Base-by-base conservation (phyloP, 345 rosid genomes). In the Pistacia vera region DNA sequence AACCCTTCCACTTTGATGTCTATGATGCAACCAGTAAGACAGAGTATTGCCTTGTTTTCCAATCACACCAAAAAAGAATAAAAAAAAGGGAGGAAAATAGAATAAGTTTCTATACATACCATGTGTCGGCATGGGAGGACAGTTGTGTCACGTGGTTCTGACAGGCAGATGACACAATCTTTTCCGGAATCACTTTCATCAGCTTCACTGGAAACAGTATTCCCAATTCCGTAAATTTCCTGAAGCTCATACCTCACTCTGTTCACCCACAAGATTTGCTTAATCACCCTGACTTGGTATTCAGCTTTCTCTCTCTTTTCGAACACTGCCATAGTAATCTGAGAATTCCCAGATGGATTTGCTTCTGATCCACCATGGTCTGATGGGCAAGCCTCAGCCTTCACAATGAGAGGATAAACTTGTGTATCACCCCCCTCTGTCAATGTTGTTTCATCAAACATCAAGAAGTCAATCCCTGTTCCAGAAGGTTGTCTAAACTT, bases 111-210 rank as follows among this genome's bases (percentile, higher is more conserved):
- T 22, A 3, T 9, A 77, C 52, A 41, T 84, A 88, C 90, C 92
- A 88, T 86, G 82, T 88, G 92, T 48, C 92, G 80, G 85, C 92
- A 88, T 4, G 92, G 92, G 33, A 88, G 88, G 44, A 85, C 83
- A 0, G 90, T 80, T 20, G 87, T 88, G 33, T 88, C 87, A 60
- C 86, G 84, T 22, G 86, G 90, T 82, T 88, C 92, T 2, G 88
- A 81, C 78, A 86, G 66, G 81, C 92, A 88, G 58, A 88, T 86
- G 30, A 88, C 90, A 60, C 92, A 86, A 68, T 88, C 92, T 74
- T 86, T 88, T 58, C 87, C 92, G 17, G 81, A 61, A 70, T 88
- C 92, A 57, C 75, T 85, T 28, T 69, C 90, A 63, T 83, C 83
- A 11, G 75, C 74, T 52, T 84, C 89, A 72, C 80, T 81, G 22